These are phyloP conservation scores for Ulvella scutata DNA, from an alignment of 139 green algal genomes.

Conservation along the genomic window DNA sequence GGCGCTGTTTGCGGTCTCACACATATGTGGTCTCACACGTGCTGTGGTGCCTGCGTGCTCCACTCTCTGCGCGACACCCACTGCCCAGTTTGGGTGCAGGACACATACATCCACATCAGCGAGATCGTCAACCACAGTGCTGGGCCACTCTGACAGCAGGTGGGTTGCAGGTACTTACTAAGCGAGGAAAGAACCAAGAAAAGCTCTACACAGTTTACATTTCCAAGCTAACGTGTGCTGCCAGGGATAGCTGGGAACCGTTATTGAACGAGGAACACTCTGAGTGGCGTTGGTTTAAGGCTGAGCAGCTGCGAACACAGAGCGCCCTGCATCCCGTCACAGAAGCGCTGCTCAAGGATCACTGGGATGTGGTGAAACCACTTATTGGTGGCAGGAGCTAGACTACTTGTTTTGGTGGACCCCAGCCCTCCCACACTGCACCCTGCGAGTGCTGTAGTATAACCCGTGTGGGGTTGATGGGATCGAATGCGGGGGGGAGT, in stretches of 20 bases:
- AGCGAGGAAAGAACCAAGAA: slow-evolving; percentile 45
- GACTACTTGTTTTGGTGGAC: too few species aligned
- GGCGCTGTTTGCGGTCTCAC: too few species aligned
- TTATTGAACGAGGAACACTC: slow-evolving; percentile 45
- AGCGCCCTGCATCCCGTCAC: slow-evolving; percentile 8
- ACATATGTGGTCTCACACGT: too few species aligned
- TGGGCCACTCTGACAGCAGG: background rate
- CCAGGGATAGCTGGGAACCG: slow-evolving; percentile 6
- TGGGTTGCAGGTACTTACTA: slow-evolving; percentile 8
- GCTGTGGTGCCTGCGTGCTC: too few species aligned
- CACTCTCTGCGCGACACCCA: background rate
- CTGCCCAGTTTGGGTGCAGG: background rate
- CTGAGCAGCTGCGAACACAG: background rate
- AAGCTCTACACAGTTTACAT: slow-evolving; percentile 64
- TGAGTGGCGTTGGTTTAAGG: slow-evolving; percentile 26
- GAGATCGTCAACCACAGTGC: too few species aligned
- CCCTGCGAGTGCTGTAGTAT: too few species aligned
- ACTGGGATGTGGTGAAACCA: background rate
- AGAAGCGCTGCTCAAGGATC: background rate
- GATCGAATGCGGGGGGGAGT: too few species aligned
- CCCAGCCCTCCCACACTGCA: too few species aligned
- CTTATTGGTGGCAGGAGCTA: too few species aligned
- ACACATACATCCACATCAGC: background rate
- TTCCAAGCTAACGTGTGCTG: slow-evolving; percentile 6
- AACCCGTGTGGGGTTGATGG: too few species aligned